Evolutionary conservation across 2,329 filamentous ascomycete species (phyloP).

Genomic region (Cryphonectria radicalis): DNA sequence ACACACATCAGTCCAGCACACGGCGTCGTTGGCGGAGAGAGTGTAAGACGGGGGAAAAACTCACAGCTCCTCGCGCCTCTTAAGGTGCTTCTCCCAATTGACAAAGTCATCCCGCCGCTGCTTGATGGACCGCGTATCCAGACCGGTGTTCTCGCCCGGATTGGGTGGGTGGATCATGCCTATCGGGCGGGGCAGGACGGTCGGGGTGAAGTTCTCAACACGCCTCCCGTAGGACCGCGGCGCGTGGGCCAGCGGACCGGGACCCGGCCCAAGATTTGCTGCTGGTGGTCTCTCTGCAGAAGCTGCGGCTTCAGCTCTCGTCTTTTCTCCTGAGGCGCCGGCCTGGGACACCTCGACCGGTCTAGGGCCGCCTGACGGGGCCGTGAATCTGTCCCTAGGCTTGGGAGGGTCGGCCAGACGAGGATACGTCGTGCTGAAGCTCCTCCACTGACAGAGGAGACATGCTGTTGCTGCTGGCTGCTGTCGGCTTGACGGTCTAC

Average conservation of each 20-base stretch:
- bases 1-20: constrained; percentile 19
- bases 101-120: constrained; percentile 80
- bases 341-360: neutral
- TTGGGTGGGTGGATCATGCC: constrained; percentile 76
- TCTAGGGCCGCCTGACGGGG: constrained; percentile 9
- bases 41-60: constrained; percentile 30
- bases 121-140: constrained; percentile 68
- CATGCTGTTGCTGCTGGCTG: constrained; percentile 42
- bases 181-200: constrained; percentile 72
- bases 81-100: constrained; percentile 82
- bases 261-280: constrained; percentile 25
- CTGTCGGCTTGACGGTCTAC: constrained; percentile 6
- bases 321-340: neutral
- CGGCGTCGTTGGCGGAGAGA: neutral
- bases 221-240: constrained; percentile 64
- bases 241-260: constrained; percentile 58
- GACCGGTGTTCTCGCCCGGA: constrained; percentile 79
- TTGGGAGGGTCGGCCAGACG: constrained; percentile 31
- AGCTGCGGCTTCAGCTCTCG: neutral
- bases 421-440: constrained; percentile 51
- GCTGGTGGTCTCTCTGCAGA: constrained; percentile 11
- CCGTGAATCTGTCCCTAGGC: neutral
- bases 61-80: constrained; percentile 75
- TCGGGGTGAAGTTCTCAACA: constrained; percentile 59
- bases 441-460: constrained; percentile 56